Base-by-base conservation (phyloP, 352 stramenopile species). In the Phytophthora vignae region DNA sequence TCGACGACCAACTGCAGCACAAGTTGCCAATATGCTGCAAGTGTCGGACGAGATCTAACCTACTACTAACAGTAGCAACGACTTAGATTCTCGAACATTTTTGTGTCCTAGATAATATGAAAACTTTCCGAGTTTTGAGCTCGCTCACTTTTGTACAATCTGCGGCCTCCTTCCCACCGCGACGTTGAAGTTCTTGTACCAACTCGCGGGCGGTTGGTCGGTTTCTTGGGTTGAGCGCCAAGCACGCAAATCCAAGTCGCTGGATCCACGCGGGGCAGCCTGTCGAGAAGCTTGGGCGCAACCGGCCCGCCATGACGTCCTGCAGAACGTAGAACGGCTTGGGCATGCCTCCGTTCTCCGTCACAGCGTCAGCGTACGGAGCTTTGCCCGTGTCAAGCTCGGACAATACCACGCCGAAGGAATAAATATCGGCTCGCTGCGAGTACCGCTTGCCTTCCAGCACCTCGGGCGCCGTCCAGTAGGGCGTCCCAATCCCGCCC, bases 381-480 rank as follows among this genome's bases (percentile, higher is more conserved):
- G 71, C 70, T 27, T 62, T 56, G 25, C 65, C 65, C 25, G 77
- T 84, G 61, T 81, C 74, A 4, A 85, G 64, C 49, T 85, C 78
- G 10, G 78, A 77, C 17, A 85, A 55, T 10, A 96, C 67, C 4
- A 91, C 78, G 29, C 84, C 86, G 69, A 90, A 90, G 10, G 79
- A 87, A 68, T 91, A 93, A 22, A 93, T 83, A 36, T 93, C 86
- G 8, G 83, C 78, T 53, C 83, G 80, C 33, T 87, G 71, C 10
- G 75, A 81, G 68, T 87, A 93, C 1, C 67, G 50, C n/a, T 88
- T 77, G 38, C 80, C 80, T 56, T 81, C 60, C 38, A 93, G 55
- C 14, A 96, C 68, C 64, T 97, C 90, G 0, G 89, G 90, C 1
- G 90, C 88, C 9, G 91, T 91, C 79, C 93, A 97, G 53, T 91